phyloP scores from a whole-genome alignment of 139 green algal species.

The Closterium sp. region DNA sequence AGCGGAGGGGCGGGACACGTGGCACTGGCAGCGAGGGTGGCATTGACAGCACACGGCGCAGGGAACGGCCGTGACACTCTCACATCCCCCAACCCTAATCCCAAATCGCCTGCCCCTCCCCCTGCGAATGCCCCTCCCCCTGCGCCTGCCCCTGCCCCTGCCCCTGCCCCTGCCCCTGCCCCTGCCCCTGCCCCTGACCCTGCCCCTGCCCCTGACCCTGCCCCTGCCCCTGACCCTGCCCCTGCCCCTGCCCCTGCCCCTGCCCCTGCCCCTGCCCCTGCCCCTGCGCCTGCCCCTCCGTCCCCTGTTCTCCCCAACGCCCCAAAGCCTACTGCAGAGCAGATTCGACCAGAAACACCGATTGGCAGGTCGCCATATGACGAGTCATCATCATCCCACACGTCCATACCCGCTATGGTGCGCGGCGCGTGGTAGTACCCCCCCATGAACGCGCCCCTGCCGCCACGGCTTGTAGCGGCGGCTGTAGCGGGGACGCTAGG shows the following conservation, averaged over 20 bases:
- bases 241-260: too few relatives aligned
- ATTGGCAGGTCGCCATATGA: background rate
- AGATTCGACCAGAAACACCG: background rate
- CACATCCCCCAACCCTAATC: background rate
- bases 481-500: background rate
- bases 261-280: too few relatives aligned
- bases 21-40: too few relatives aligned
- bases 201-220: too few relatives aligned
- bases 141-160: too few relatives aligned
- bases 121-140: too few relatives aligned
- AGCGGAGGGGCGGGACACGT: too few relatives aligned
- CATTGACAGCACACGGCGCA: background rate
- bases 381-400: background rate
- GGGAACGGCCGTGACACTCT: background rate
- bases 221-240: too few relatives aligned
- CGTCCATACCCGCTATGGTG: background rate
- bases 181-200: too few relatives aligned
- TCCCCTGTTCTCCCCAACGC: too few relatives aligned
- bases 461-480: background rate
- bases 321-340: background rate
- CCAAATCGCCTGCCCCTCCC: background rate
- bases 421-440: background rate
- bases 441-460: background rate
- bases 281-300: too few relatives aligned
- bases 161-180: too few relatives aligned